These are phyloP conservation scores for Kuraishia cidri DNA, from an alignment of 805 yeast genomes.

Conservation along the genomic window DNA sequence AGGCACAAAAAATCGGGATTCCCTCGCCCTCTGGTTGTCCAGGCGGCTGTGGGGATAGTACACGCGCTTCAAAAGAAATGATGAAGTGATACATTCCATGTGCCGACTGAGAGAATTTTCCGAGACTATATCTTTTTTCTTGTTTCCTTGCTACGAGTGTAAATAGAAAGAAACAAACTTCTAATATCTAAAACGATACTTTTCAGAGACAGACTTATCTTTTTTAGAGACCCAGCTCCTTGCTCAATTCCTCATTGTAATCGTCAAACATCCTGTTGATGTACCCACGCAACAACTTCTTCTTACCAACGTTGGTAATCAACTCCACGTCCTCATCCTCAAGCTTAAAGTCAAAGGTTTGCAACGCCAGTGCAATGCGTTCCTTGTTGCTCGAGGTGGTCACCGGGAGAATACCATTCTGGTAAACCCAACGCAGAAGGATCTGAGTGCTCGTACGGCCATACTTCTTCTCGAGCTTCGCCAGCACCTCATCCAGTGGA, in stretches of 20 bases:
- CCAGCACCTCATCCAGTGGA: slow-evolving; percentile 23
- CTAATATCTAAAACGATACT: too few species aligned
- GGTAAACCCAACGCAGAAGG: slow-evolving; percentile 62
- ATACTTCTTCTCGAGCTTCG: slow-evolving; percentile 46
- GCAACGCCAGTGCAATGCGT: slow-evolving; percentile 48
- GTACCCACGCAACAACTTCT: slow-evolving; percentile 14
- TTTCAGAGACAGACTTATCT: too few species aligned
- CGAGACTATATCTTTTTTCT: too few species aligned
- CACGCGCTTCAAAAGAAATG: too few species aligned
- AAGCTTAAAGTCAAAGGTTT: slow-evolving; percentile 47
- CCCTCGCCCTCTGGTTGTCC: too few species aligned
- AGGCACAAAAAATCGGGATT: too few species aligned
- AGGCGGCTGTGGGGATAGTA: too few species aligned
- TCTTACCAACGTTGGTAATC: slow-evolving; percentile 30
- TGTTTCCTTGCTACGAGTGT: too few species aligned
- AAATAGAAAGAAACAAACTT: too few species aligned
- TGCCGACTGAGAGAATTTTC: too few species aligned
- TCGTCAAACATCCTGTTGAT: slow-evolving; percentile 9
- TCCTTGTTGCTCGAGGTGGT: slow-evolving; percentile 59
- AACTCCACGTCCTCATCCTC: slow-evolving; percentile 36
- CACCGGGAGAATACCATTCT: slow-evolving; percentile 57
- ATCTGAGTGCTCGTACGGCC: slow-evolving; percentile 52
- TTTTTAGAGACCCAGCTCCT: neutral
- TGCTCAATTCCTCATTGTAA: slow-evolving; percentile 6
- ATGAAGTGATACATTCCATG: too few species aligned